Base-by-base conservation (phyloP, 163 green algal genomes). In the Chlamydomonas reinhardtii region DNA sequence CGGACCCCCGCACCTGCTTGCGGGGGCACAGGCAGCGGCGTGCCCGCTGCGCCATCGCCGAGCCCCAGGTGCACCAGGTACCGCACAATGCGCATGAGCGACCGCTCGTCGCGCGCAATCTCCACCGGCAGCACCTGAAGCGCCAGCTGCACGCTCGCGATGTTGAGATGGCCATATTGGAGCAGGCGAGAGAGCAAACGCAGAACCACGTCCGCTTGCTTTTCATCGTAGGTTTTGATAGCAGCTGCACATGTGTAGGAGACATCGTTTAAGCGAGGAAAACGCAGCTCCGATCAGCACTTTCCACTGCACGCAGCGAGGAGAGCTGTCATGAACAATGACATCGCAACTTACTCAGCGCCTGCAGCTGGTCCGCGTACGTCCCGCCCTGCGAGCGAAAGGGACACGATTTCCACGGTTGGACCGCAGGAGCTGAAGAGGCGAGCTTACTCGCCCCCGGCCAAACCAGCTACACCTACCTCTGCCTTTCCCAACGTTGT, bases 41-140 rank as follows among this genome's bases (percentile, higher is more conserved):
- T 96, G 27, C 94, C 94, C 20, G 92, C 94, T 20, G 76, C 86
- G 31, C 94, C 94, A 43, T 91, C 76, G 0, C 94, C 93, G 77
- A 95, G 74, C 73, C 92, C 74, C 52, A 95, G 75, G 75, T 96
- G 92, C 71, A 96, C 79, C 39, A 96, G 73, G 87, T 96, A 95
- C 62, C 92, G 92, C 19, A 94, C 81, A 17, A 95, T 52, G 0
- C 92, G 82, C 64, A 91, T 82, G 34, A 95, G 70, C 48, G 90
- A 86, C 39, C 90, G 88, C 84, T 94, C 90, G 32, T 88, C 87
- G 16, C 76, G 68, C 8, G 48, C 48, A 14, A 80, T 66, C 37
- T 84, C 83, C 35, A 86, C 65, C 29, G 56, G 75, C 69, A 92
- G 80, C 4, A 79, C 71, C 24, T 89, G 76, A 75, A 93, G 89